phyloP scores from a whole-genome alignment of 108 stramenopile species.

The Cyclotella baltica region DNA sequence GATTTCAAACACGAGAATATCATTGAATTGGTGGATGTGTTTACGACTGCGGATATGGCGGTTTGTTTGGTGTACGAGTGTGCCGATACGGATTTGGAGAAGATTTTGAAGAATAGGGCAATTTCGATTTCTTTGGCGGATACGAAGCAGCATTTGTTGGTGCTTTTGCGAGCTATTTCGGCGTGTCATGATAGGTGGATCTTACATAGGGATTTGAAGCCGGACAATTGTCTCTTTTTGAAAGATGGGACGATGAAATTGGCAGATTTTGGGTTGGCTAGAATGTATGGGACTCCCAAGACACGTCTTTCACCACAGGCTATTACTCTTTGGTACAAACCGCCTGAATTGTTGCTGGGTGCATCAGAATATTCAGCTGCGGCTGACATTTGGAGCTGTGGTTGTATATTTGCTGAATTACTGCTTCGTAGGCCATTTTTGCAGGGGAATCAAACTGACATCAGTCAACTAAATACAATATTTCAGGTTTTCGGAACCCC shows the following conservation, averaged over 20 bases:
- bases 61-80: slow-evolving; percentile 92
- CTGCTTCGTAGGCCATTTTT: slow-evolving; percentile 88
- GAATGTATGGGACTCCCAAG: slow-evolving; percentile 90
- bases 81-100: slow-evolving; percentile 91
- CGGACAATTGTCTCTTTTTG: slow-evolving; percentile 82
- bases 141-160: slow-evolving; percentile 81
- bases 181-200: slow-evolving; percentile 93
- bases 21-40: slow-evolving; percentile 90
- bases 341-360: slow-evolving; percentile 94
- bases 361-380: slow-evolving; percentile 90
- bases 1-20: slow-evolving; percentile 95
- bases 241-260: slow-evolving; percentile 91
- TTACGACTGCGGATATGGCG: slow-evolving; percentile 85
- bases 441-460: slow-evolving; percentile 83
- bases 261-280: slow-evolving; percentile 90
- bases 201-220: slow-evolving; percentile 89
- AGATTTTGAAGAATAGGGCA: slow-evolving; percentile 82
- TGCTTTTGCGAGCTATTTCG: slow-evolving; percentile 75
- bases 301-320: slow-evolving; percentile 84
- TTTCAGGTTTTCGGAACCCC: slow-evolving; percentile 93
- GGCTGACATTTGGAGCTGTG: slow-evolving; percentile 95
- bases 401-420: slow-evolving; percentile 96
- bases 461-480: slow-evolving; percentile 85
- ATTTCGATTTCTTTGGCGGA: slow-evolving; percentile 86
- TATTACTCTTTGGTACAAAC: slow-evolving; percentile 97